A percentile compares a stretch with the other conserved stretches of the same genome.
Evolutionary conservation across 768 basidiomycete genomes (phyloP).

Genomic region (Pleurotus pulmonarius): DNA sequence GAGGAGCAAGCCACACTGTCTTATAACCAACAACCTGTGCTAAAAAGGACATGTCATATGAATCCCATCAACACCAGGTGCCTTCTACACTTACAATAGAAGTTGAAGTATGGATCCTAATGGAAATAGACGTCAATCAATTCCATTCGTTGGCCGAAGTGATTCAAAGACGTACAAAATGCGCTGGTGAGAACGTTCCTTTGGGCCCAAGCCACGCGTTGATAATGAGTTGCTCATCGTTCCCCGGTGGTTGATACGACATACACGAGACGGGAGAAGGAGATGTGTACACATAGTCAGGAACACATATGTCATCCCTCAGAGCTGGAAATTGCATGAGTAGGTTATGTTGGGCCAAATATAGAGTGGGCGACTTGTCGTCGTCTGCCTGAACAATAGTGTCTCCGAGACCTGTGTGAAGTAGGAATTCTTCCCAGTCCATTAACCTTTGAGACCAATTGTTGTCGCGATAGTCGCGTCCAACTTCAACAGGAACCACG

Average conservation of each 20-base stretch:
- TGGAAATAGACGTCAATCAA: conserved; percentile 6
- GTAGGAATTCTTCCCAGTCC: conserved; percentile 73
- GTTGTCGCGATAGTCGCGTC: conserved; percentile 12
- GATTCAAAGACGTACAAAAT: conserved; percentile 50
- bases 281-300: conserved; percentile 83
- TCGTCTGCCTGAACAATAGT: conserved; percentile 12
- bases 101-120: conserved; percentile 92
- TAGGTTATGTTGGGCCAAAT: conserved; percentile 91
- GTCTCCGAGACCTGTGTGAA: conserved; percentile 33
- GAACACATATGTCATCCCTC: conserved; percentile 70
- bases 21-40: conserved; percentile 89
- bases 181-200: conserved; percentile 83
- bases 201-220: conserved; percentile 84
- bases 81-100: conserved; percentile 56
- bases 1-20: conserved; percentile 89
- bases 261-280: conserved; percentile 40
- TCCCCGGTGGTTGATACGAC: conserved; percentile 59
- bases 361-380: conserved; percentile 34
- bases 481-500: conserved; percentile 48
- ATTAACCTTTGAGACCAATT: conserved; percentile 82
- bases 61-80: conserved; percentile 7
- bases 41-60: conserved; percentile 24
- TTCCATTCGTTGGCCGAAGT: conserved; percentile 7
- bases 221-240: conserved; percentile 60
- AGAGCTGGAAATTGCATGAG: conserved; percentile 81